phyloP scores from a whole-genome alignment of 140 eudicot species.

The Bidens hawaiensis region DNA sequence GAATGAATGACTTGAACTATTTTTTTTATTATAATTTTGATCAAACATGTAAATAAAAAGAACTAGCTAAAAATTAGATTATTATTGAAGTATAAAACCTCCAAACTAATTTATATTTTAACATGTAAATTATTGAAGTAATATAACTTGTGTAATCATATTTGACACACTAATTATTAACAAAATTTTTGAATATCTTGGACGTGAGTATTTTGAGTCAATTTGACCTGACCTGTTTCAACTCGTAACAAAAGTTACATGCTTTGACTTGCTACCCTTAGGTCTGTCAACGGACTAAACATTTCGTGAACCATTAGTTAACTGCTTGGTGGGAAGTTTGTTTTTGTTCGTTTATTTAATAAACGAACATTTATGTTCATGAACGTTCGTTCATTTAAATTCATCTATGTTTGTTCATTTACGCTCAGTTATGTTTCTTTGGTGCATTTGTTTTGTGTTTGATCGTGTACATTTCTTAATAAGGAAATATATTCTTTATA shows the following conservation, averaged over 20 bases:
- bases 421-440: no score
- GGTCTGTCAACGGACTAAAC: no score
- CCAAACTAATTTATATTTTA: background rate
- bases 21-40: background rate
- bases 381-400: no score
- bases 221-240: background rate
- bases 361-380: no score
- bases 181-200: background rate
- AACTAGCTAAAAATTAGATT: background rate
- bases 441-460: no score
- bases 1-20: background rate
- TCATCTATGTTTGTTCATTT: no score
- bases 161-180: background rate
- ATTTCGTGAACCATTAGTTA: no score
- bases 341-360: no score
- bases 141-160: background rate
- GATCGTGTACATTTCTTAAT: no score
- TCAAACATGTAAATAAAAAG: background rate
- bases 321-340: no score
- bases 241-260: background rate
- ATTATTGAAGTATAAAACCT: background rate
- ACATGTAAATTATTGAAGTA: background rate
- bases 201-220: background rate
- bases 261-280: slow-evolving; percentile 1
- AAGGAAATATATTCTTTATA: no score